phyloP scores from a whole-genome alignment of 352 stramenopile species.

The Phytophthora pistaciae region DNA sequence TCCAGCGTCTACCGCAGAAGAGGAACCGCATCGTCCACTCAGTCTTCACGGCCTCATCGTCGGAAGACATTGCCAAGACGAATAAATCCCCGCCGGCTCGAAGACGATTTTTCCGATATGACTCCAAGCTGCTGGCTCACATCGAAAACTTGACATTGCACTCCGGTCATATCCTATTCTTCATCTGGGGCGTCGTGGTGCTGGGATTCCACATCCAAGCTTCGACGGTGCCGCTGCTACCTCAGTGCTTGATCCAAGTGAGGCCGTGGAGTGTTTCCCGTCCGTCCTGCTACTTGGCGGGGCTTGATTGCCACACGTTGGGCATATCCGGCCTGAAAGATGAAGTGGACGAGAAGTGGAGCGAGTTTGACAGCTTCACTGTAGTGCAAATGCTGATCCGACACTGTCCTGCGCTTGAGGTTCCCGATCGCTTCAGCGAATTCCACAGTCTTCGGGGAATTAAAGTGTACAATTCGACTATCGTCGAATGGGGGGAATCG shows the following conservation, averaged over 20 bases:
- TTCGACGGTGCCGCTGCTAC: too few relatives aligned
- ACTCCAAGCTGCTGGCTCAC: too few relatives aligned
- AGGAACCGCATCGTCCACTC: too few relatives aligned
- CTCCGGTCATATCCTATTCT: too few relatives aligned
- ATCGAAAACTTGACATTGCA: too few relatives aligned
- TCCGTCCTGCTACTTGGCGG: background rate
- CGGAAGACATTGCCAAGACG: background rate
- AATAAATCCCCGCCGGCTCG: background rate
- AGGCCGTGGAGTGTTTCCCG: background rate
- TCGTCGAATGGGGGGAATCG: constrained; percentile 30
- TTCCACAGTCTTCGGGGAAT: constrained; percentile 36
- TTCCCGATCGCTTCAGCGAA: constrained; percentile 33
- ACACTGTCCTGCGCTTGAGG: constrained; percentile 39
- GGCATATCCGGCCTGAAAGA: background rate
- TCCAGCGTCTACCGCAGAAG: background rate
- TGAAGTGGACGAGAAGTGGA: background rate
- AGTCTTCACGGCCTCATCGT: background rate
- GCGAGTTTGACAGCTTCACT: background rate
- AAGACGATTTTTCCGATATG: too few relatives aligned
- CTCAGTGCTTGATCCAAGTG: too few relatives aligned
- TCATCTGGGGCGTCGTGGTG: too few relatives aligned
- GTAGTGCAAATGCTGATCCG: constrained; percentile 9
- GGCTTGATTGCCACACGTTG: background rate
- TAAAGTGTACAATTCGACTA: constrained; percentile 41
- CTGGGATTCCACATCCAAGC: too few relatives aligned